Conservation (phyloP, 805 yeast species). For the Lipomyces oligophaga region DNA sequence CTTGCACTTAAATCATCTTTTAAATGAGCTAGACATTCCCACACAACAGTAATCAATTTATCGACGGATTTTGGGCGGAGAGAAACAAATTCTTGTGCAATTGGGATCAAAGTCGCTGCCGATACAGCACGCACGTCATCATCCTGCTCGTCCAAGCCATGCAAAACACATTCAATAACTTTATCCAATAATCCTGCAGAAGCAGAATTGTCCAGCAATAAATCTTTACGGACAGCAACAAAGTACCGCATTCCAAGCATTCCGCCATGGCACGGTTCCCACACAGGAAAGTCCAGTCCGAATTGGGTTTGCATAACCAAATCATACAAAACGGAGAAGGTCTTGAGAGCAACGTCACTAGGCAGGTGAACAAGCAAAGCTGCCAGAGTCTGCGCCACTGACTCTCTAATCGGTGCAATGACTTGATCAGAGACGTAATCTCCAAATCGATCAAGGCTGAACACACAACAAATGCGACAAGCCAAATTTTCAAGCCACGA, state of each 20-base stretch:
- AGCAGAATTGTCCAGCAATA: conserved; percentile 50
- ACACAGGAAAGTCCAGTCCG: conserved; percentile 53
- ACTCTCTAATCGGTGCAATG: conserved; percentile 96
- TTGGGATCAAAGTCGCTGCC: conserved; percentile 87
- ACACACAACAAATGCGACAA: conserved; percentile 75
- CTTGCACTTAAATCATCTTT: conserved; percentile 93
- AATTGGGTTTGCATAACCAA: conserved; percentile 60
- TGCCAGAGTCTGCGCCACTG: conserved; percentile 91
- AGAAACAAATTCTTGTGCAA: conserved; percentile 79
- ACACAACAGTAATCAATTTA: conserved; percentile 60
- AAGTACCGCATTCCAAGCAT: conserved; percentile 88
- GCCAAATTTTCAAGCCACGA: conserved; percentile 82
- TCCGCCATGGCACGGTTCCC: conserved; percentile 99
- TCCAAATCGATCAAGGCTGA: conserved; percentile 92
- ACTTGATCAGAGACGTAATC: conserved; percentile 97
- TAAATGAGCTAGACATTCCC: conserved; percentile 81
- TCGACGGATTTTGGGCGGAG: conserved; percentile 50
- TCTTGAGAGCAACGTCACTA: conserved; percentile 52
- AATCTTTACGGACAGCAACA: conserved; percentile 81
- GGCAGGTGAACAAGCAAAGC: conserved; percentile 77
- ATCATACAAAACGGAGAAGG: conserved; percentile 62
- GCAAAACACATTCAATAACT: conserved; percentile 79
- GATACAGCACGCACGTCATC: conserved; percentile 98
- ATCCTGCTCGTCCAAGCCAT: conserved; percentile 69
- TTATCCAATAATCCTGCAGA: conserved; percentile 56